These are phyloP conservation scores for Arthrinium puccinioides DNA, from an alignment of 2,329 filamentous ascomycete genomes.

Conservation along the genomic window DNA sequence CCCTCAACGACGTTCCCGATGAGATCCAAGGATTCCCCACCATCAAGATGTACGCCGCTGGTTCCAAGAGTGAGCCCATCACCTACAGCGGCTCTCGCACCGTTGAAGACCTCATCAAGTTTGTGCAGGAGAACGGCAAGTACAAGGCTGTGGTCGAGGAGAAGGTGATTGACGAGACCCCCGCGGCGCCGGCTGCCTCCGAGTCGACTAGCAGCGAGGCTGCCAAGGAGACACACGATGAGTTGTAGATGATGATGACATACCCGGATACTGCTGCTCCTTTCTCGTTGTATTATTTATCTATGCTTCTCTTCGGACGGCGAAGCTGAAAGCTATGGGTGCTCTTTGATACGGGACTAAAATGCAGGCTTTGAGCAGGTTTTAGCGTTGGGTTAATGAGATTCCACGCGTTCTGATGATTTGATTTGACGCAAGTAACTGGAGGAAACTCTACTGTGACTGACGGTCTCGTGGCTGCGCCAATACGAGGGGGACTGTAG, in stretches of 20 bases:
- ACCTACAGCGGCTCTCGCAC: slow-evolving; percentile 86
- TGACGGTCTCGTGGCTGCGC: too few species aligned
- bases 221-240: slow-evolving; percentile 54
- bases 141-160: slow-evolving; percentile 65
- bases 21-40: slow-evolving; percentile 97
- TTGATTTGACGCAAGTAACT: too few species aligned
- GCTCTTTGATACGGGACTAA: too few species aligned
- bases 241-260: slow-evolving; percentile 54
- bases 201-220: slow-evolving; percentile 40
- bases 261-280: slow-evolving; percentile 9
- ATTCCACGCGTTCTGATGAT: too few species aligned
- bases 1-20: slow-evolving; percentile 91
- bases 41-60: slow-evolving; percentile 95
- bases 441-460: too few species aligned
- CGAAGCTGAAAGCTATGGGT: too few species aligned
- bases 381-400: too few species aligned
- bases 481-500: too few species aligned
- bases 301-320: slow-evolving; percentile 6
- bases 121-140: slow-evolving; percentile 93
- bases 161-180: slow-evolving; percentile 46
- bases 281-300: slow-evolving; percentile 5
- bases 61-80: slow-evolving; percentile 75
- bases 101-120: slow-evolving; percentile 83
- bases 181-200: slow-evolving; percentile 42
- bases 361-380: too few species aligned